A percentile compares a stretch with the other conserved stretches of the same genome.
Evolutionary conservation across 352 stramenopile species (phyloP).

Genomic region (Blastocystis hominis): DNA sequence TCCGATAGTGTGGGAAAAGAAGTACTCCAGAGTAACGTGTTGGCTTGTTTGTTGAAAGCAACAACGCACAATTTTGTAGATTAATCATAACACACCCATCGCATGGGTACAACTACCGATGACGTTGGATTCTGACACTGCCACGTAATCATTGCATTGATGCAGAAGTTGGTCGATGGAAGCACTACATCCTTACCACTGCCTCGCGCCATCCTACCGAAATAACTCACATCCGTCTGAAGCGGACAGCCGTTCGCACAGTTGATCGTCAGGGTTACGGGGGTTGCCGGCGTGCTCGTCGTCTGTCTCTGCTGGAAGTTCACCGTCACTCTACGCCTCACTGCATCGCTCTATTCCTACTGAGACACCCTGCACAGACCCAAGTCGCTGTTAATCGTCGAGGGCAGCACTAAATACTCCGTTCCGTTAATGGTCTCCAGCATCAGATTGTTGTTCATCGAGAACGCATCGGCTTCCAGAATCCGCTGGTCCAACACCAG

Average conservation of each 20-base stretch:
- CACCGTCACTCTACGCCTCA: constrained; percentile 6
- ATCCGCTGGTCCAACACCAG: background rate
- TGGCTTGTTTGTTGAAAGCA: background rate
- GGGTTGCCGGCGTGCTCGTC: background rate
- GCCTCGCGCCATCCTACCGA: background rate
- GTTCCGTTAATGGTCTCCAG: background rate
- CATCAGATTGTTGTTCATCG: constrained; percentile 31
- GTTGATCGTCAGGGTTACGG: background rate
- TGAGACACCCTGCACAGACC: background rate
- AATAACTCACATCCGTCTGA: background rate
- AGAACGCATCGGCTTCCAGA: constrained; percentile 1
- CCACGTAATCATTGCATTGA: constrained; percentile 38
- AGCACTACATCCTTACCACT: background rate
- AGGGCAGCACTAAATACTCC: background rate
- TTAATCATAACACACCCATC: constrained; percentile 48
- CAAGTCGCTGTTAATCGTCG: background rate
- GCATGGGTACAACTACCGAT: background rate
- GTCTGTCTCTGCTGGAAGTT: constrained; percentile 8
- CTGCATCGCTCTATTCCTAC: background rate
- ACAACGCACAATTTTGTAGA: background rate
- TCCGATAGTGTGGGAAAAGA: constrained; percentile 18
- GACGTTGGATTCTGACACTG: background rate
- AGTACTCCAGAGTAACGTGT: constrained; percentile 13
- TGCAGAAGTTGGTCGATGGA: background rate
- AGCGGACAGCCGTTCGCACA: background rate